These are phyloP conservation scores for Colletotrichum sp. DNA, from an alignment of 2,329 filamentous ascomycete species.

Conservation along the genomic window DNA sequence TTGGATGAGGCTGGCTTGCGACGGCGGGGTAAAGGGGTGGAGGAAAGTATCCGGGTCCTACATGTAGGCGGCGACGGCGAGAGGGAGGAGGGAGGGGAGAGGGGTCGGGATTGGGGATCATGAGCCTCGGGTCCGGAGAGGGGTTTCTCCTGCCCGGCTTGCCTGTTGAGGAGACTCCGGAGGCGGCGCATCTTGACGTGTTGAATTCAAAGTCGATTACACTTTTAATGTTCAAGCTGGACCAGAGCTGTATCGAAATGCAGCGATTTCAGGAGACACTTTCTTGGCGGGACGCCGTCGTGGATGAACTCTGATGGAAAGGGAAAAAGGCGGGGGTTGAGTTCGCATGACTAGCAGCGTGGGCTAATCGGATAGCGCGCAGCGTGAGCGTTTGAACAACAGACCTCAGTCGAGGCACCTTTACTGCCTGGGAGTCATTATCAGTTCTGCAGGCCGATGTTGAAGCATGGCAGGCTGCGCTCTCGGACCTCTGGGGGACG, in stretches of 20 bases:
- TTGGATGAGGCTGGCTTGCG: background rate
- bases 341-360: slow-evolving; percentile 21
- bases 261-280: background rate
- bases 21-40: slow-evolving; percentile 2
- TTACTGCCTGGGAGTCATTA: background rate
- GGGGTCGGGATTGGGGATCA: background rate
- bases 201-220: background rate
- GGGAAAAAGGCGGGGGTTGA: slow-evolving; percentile 13
- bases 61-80: background rate
- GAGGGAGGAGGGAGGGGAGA: background rate
- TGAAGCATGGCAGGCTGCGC: background rate
- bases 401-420: background rate
- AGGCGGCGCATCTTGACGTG: background rate
- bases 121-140: slow-evolving; percentile 11
- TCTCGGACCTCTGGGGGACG: slow-evolving; percentile 6
- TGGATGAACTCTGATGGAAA: slow-evolving; percentile 12
- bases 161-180: background rate
- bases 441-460: background rate
- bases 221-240: background rate
- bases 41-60: background rate
- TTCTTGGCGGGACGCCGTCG: slow-evolving; percentile 1
- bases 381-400: slow-evolving; percentile 3
- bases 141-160: background rate
- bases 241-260: background rate
- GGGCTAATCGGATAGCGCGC: slow-evolving; percentile 1